Conservation (phyloP, 1,284 basidiomycete genomes). For the Lentinus polychrous region DNA sequence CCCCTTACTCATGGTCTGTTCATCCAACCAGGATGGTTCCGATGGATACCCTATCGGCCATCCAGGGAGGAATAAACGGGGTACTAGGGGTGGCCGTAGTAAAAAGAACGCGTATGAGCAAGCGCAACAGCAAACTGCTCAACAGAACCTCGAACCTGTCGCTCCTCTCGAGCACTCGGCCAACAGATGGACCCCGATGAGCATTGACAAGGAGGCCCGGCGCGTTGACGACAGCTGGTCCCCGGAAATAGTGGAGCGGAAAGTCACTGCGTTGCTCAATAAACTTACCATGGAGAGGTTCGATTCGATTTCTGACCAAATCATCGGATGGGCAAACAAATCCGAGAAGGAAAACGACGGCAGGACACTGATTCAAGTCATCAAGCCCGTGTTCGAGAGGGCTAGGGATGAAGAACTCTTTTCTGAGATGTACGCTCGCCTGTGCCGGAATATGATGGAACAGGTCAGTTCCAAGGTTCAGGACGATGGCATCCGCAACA, state of each 20-base stretch:
- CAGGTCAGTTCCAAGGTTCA: conserved; percentile 80
- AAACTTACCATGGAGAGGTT: conserved; percentile 97
- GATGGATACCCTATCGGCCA: conserved; percentile 41
- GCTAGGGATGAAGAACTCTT: conserved; percentile 84
- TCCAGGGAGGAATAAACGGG: conserved; percentile 68
- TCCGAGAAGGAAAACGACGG: conserved; percentile 91
- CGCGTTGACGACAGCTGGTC: conserved; percentile 57
- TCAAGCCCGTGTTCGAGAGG: conserved; percentile 94
- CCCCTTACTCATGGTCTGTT: conserved; percentile 58
- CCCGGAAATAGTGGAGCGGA: conserved; percentile 83
- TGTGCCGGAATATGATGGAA: conserved; percentile 80
- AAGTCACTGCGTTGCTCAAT: conserved; percentile 92
- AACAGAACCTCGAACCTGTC: conserved; percentile 49
- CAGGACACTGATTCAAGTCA: conserved; percentile 90
- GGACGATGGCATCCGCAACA: conserved; percentile 75
- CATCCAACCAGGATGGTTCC: conserved; percentile 67
- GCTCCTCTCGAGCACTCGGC: conserved; percentile 72
- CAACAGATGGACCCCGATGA: conserved; percentile 73
- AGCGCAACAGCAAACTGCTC: conserved; percentile 19
- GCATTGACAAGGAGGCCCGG: conserved; percentile 32
- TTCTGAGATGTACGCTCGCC: conserved; percentile 95
- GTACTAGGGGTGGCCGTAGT: conserved; percentile 46
- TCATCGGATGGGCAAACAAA: conserved; percentile 82
- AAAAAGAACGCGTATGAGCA: conserved; percentile 31
- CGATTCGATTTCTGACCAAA: conserved; percentile 69